These are phyloP conservation scores for Triticum urartu DNA, from an alignment of 176 grass and related monocot species.

Conservation along the genomic window DNA sequence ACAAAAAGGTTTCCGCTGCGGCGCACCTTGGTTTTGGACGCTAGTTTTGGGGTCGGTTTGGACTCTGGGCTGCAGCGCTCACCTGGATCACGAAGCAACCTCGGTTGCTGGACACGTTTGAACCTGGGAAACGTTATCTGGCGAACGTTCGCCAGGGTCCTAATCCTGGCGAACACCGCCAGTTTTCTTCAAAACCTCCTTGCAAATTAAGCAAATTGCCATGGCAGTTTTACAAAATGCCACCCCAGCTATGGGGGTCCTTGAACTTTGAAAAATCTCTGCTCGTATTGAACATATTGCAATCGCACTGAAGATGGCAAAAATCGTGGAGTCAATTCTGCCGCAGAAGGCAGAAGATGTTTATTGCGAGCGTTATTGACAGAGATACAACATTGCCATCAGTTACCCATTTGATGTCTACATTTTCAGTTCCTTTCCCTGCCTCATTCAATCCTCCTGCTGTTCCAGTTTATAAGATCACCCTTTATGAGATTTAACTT, in stretches of 20 bases:
- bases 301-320: neutral
- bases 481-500: too few species aligned
- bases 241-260: too few species aligned
- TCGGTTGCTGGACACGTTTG: neutral
- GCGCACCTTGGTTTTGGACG: neutral
- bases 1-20: neutral
- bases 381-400: neutral
- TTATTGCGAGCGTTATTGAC: neutral
- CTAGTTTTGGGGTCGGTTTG: conserved; percentile 3
- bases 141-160: too few species aligned
- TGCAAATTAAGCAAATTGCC: too few species aligned
- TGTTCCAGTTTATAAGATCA: too few species aligned
- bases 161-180: too few species aligned
- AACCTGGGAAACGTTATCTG: neutral
- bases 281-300: neutral
- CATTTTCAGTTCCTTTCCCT: neutral
- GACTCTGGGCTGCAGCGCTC: neutral
- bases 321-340: neutral
- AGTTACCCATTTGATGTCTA: neutral
- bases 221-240: too few species aligned
- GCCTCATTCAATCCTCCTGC: neutral
- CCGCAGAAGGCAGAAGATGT: neutral
- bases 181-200: too few species aligned
- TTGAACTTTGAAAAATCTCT: too few species aligned
- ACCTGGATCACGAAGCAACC: neutral